Percentiles rank a stretch among this genome's conserved stretches.
Evolutionary conservation across 1,284 basidiomycete species (phyloP).

Genomic region (Dichomitus squalens): DNA sequence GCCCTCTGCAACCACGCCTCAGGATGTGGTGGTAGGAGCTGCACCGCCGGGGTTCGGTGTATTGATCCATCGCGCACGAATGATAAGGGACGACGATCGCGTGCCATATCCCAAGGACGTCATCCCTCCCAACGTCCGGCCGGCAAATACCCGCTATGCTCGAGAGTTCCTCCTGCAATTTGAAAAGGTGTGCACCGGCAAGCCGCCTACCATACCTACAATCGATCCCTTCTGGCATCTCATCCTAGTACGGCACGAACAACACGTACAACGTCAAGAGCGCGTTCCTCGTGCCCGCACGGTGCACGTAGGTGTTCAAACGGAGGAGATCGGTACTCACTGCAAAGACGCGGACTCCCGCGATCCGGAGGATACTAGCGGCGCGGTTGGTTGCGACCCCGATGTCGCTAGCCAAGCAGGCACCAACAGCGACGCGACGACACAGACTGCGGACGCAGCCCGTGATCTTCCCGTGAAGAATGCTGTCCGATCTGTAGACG

Average conservation of each 20-base stretch:
- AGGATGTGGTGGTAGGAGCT: too few species aligned
- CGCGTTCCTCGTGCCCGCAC: background rate
- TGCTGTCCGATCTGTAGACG: background rate
- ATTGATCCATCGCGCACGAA: background rate
- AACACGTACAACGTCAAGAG: too few species aligned
- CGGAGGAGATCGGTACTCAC: background rate
- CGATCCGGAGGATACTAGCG: background rate
- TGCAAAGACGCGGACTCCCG: background rate
- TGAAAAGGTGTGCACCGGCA: background rate
- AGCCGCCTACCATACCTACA: background rate
- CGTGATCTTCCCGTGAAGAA: background rate
- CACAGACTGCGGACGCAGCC: background rate
- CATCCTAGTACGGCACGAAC: background rate
- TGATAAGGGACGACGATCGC: background rate
- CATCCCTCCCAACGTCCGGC: background rate
- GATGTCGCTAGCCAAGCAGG: background rate
- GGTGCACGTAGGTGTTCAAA: background rate
- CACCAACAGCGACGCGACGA: background rate
- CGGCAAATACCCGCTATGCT: background rate
- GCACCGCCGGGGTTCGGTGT: too few species aligned
- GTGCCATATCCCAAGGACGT: slow-evolving; percentile 3
- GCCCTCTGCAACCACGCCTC: too few species aligned
- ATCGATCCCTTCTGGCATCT: background rate
- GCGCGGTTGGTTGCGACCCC: too few species aligned
- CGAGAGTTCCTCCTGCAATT: slow-evolving; percentile 10